phyloP scores from a whole-genome alignment of 176 grass and related monocot genomes.

The Cymbopogon citratus region DNA sequence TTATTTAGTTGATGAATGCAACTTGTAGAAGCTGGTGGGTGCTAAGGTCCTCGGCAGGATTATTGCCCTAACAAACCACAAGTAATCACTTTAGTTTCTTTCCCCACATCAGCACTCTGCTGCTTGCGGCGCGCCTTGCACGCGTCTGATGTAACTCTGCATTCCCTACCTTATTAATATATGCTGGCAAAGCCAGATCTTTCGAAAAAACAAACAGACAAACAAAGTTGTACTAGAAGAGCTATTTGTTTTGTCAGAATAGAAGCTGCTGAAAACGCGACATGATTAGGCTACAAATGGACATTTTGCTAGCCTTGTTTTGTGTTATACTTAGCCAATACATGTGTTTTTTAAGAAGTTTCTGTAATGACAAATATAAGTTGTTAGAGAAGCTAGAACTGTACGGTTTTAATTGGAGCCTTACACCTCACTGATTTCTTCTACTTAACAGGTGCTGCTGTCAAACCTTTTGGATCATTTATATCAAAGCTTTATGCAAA shows the following conservation, averaged over 20 bases:
- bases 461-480: slow-evolving; percentile 93
- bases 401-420: background rate
- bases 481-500: slow-evolving; percentile 75
- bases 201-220: background rate
- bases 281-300: background rate
- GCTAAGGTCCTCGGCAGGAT: background rate
- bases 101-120: background rate
- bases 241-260: background rate
- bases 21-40: background rate
- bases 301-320: background rate
- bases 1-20: background rate
- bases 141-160: background rate
- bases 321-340: background rate
- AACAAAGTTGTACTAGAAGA: background rate
- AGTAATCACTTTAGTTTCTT: background rate
- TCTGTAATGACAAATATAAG: slow-evolving; percentile 10
- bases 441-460: slow-evolving; percentile 42
- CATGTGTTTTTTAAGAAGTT: slow-evolving; percentile 16
- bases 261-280: background rate
- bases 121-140: background rate
- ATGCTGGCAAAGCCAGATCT: background rate
- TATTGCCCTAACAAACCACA: background rate
- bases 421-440: slow-evolving; percentile 24
- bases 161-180: background rate
- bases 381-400: background rate